phyloP scores from a whole-genome alignment of 805 yeast genomes.

The Candida tammaniensis region DNA sequence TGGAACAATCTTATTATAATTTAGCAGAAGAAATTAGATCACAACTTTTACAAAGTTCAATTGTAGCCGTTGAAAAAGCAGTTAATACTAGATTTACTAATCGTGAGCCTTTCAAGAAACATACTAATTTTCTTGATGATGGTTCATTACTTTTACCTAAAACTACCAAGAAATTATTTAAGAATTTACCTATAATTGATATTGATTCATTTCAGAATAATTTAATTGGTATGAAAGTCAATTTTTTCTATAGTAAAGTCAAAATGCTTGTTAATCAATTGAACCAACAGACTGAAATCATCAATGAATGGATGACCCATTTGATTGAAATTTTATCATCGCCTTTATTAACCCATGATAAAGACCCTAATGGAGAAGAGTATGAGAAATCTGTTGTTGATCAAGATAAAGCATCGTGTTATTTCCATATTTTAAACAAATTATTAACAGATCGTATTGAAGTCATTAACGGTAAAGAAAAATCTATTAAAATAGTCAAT shows the following conservation, averaged over 20 bases:
- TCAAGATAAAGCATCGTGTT: slow-evolving; percentile 67
- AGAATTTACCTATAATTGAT: slow-evolving; percentile 26
- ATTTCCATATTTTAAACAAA: slow-evolving; percentile 48
- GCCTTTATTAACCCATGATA: slow-evolving; percentile 49
- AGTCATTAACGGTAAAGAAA: slow-evolving; percentile 35
- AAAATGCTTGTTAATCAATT: slow-evolving; percentile 28
- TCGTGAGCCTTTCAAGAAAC: slow-evolving; percentile 16
- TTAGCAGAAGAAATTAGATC: slow-evolving; percentile 36
- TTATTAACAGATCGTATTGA: slow-evolving; percentile 38
- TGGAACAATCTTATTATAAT: slow-evolving; percentile 30
- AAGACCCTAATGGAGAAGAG: slow-evolving; percentile 67
- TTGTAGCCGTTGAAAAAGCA: slow-evolving; percentile 24
- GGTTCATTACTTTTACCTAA: slow-evolving; percentile 32
- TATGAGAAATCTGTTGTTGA: slow-evolving; percentile 70
- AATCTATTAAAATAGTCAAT: slow-evolving; percentile 16
- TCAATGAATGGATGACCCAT: slow-evolving; percentile 52
- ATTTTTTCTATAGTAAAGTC: slow-evolving; percentile 20
- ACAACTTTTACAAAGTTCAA: slow-evolving; percentile 29
- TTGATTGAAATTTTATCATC: slow-evolving; percentile 42
- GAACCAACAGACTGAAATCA: slow-evolving; percentile 48
- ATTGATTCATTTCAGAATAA: slow-evolving; percentile 13
- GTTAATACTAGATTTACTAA: slow-evolving; percentile 22
- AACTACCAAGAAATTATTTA: slow-evolving; percentile 30
- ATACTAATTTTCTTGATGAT: slow-evolving; percentile 21
- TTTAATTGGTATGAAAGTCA: slow-evolving; percentile 19